Percentiles rank a stretch among this genome's conserved stretches.
Evolutionary conservation across 768 basidiomycete genomes (phyloP).

Genomic region (Phylloporus sp.): DNA sequence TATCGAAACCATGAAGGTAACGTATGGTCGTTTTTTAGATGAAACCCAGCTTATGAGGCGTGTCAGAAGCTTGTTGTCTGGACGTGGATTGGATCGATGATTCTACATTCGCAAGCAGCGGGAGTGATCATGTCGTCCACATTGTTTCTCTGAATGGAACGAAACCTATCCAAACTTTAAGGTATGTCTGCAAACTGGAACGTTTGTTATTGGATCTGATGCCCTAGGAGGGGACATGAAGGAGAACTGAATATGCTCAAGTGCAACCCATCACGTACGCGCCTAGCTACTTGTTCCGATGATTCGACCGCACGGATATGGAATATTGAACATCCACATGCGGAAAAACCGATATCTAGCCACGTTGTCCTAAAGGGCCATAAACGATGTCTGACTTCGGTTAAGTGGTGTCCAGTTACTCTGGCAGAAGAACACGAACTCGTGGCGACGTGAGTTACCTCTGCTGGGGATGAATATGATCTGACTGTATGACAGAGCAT

Average conservation of each 20-base stretch:
- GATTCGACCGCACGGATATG: constrained; percentile 77
- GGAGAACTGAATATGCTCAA: constrained; percentile 79
- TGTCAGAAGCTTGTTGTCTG: constrained; percentile 62
- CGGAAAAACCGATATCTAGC: constrained; percentile 19
- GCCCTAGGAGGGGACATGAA: constrained; percentile 55
- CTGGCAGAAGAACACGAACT: constrained; percentile 52
- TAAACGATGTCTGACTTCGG: constrained; percentile 55
- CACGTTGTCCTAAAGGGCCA: constrained; percentile 57
- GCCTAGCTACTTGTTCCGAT: constrained; percentile 78
- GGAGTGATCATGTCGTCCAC: constrained; percentile 62
- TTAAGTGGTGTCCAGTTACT: constrained; percentile 65
- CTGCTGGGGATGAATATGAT: background rate
- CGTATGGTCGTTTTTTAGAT: constrained; percentile 3
- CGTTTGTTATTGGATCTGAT: constrained; percentile 1
- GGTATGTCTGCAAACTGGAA: constrained; percentile 39
- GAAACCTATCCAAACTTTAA: constrained; percentile 57
- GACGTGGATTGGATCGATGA: constrained; percentile 80
- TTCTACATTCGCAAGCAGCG: constrained; percentile 66
- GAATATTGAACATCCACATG: constrained; percentile 50
- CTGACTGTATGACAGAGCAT: constrained; percentile 45
- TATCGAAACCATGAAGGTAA: constrained; percentile 65
- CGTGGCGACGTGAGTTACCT: constrained; percentile 60
- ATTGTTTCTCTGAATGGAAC: constrained; percentile 53
- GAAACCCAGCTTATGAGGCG: constrained; percentile 5
- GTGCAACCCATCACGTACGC: constrained; percentile 60